Evolutionary conservation across 208 protist species (phyloP), one percentile per base, ranked within the genome.

Genomic region (Acanthamoeba sp.): DNA sequence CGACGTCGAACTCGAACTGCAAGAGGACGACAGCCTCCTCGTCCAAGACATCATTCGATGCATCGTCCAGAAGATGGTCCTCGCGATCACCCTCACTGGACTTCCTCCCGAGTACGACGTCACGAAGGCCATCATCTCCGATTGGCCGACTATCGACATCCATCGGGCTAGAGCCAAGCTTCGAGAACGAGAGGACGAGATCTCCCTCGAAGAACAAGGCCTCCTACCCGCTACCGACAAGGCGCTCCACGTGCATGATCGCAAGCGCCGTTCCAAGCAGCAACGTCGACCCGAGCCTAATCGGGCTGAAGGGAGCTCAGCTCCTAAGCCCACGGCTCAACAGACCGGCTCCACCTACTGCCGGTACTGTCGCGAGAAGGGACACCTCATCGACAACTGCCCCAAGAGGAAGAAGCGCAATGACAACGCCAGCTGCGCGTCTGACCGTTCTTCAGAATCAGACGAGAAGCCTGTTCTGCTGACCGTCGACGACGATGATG

Each of bases 171-270:
- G n/a, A n/a, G n/a, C n/a, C n/a, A n/a, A n/a, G n/a, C n/a, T 71
- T 71, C 22, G 62, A 71, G 62, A 71, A 27, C 20, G 62, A 71
- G 62, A 71, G 22, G 62, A 71, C 62, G 62, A 71, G 27, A 71
- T 71, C 62, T 71, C 62, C 22, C 62, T 71, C 62, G 62, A 71
- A 71, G 62, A 71, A 27, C 62, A 71, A 71, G 62, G 62, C 62
- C 62, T 71, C 62, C 62, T 71, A 27, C 62, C 62, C 29, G 62
- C 62, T 7, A 22, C 62, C 10, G 62, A 71, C 62, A 71, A 71
- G 62, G 62, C 62, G 62, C 62, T 71, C 62, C 6, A 7, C 22
- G 20, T 22, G 27, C 62, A 34, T 22, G 62, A 71, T 27, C 62
- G 62, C 29, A 27, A 71, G 29, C 62, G 62, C 62, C 62, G 62